Conservation (phyloP, 2,329 filamentous ascomycete genomes). For the Cryphonectria nitschkei region DNA sequence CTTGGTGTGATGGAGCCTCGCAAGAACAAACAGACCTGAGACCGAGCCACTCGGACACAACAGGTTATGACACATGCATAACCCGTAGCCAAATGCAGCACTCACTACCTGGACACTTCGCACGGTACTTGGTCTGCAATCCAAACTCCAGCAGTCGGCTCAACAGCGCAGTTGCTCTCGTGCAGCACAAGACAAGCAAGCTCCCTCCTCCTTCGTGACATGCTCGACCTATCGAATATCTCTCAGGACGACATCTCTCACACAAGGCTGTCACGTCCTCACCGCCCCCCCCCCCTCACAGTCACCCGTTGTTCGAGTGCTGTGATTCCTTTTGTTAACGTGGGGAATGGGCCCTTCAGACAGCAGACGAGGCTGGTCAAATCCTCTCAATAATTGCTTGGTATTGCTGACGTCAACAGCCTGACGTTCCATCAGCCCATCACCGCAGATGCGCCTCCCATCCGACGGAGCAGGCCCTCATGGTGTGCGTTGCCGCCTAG, state of each 20-base stretch:
- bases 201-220: not conserved
- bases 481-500: slow-evolving; percentile 4
- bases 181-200: not conserved
- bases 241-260: not conserved
- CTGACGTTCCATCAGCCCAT: not conserved
- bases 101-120: no score
- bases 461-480: not conserved
- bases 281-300: not conserved
- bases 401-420: not conserved
- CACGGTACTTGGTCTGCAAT: no score
- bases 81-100: not conserved
- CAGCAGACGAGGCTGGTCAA: not conserved
- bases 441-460: not conserved
- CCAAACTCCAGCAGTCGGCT: not conserved
- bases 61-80: not conserved
- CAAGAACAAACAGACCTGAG: not conserved
- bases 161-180: not conserved
- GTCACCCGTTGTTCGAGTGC: not conserved
- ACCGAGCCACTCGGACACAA: not conserved
- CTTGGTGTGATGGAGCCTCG: not conserved
- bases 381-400: not conserved
- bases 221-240: not conserved
- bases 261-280: not conserved
- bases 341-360: not conserved
- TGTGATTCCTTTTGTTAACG: not conserved